Conservation (phyloP, 371 early-diverging fungal species). For the Saksenaea vasiformis region DNA sequence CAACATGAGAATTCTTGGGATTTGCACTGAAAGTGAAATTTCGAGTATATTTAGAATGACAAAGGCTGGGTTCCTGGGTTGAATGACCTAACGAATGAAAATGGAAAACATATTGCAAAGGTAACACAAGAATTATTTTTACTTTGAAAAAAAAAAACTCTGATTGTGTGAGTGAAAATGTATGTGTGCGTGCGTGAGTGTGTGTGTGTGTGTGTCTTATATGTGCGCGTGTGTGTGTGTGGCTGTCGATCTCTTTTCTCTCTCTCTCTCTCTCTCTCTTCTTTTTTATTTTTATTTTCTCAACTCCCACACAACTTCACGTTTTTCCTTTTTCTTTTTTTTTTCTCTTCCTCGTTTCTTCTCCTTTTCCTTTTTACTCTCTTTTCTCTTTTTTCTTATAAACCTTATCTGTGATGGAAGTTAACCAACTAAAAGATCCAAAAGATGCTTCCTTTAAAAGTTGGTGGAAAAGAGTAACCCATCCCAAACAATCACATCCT, state of each 20-base stretch:
- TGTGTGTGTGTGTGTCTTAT: not conserved
- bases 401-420: not conserved
- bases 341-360: not conserved
- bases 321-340: not conserved
- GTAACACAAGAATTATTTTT: slow-evolving; percentile 3
- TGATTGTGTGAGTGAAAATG: not conserved
- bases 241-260: not conserved
- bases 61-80: not conserved
- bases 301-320: not conserved
- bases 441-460: slow-evolving; percentile 11
- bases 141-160: not conserved
- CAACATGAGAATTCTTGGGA: too few species aligned
- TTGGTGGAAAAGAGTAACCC: slow-evolving; percentile 10
- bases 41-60: too few species aligned
- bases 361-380: not conserved
- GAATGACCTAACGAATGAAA: not conserved
- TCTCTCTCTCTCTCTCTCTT: not conserved
- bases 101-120: not conserved
- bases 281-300: not conserved
- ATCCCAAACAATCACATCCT: not conserved
- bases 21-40: too few species aligned
- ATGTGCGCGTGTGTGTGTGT: not conserved
- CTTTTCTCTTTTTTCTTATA: not conserved
- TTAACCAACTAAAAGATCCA: slow-evolving; percentile 1
- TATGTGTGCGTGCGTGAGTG: not conserved